Evolutionary conservation across 768 basidiomycete genomes (phyloP).

Genomic region (Termitomyces titanicus): DNA sequence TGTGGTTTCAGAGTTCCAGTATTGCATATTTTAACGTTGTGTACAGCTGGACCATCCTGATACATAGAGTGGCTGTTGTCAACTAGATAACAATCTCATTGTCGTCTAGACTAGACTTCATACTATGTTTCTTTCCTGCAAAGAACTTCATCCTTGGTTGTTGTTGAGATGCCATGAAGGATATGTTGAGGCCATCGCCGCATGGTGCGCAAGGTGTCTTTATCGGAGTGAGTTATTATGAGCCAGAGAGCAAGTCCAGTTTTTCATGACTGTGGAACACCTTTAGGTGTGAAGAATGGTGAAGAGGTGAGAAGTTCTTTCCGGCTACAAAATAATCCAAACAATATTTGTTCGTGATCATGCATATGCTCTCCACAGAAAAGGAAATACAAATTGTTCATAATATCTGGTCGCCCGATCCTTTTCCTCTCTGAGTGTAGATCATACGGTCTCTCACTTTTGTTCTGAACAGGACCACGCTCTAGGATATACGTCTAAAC

Average conservation of each 20-base stretch:
- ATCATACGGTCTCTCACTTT: too few species aligned
- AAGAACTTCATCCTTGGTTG: neutral
- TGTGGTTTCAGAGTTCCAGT: constrained; percentile 12
- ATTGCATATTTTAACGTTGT: neutral
- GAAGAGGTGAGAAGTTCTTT: neutral
- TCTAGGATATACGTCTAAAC: too few species aligned
- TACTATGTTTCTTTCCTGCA: neutral
- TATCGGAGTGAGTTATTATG: neutral
- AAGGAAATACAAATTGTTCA: too few species aligned
- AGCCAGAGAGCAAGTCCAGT: neutral
- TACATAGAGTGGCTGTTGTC: neutral
- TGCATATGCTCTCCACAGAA: too few species aligned
- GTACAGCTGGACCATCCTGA: neutral
- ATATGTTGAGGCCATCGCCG: too few species aligned
- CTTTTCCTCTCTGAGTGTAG: too few species aligned
- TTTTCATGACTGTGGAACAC: too few species aligned
- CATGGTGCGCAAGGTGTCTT: neutral
- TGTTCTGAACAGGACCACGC: too few species aligned
- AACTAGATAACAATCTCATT: neutral
- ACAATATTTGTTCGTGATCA: too few species aligned
- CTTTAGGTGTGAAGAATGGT: neutral
- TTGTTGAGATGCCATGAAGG: neutral
- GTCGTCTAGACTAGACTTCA: neutral
- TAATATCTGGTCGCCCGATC: too few species aligned
- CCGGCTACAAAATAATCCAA: neutral